Base-by-base conservation (phyloP, 306 rosid species). In the Inga leiocalycina region DNA sequence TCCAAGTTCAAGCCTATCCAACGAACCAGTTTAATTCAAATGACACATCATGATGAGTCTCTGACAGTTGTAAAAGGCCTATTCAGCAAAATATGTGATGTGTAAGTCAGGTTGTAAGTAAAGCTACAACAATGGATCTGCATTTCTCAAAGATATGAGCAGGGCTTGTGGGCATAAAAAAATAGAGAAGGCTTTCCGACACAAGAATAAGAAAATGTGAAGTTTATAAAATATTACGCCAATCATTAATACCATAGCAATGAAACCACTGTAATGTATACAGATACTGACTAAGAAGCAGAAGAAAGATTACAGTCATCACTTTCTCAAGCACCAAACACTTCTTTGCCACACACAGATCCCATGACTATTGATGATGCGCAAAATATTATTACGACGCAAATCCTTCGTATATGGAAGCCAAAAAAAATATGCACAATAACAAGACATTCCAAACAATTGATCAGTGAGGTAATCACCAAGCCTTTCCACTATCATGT, bases 51-150 rank as follows among this genome's bases (percentile, higher is more conserved):
- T 96, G 94, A 43, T 35, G 99, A 96, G 85, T 96, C 99, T 86
- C 99, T 86, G 41, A 96, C 98, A 0, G 92, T 91, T 49, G 97
- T 96, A 86, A 96, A 96, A 86, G 94, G 98, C 97, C 98, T 96
- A 92, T 69, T 70, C 74, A 85, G 76, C 81, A 69, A 79, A 79
- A 87, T 76, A 81, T 37, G 70, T 57, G 27, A 24, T 24, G 27
- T 24, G 27, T 24, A 74, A 74, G 52, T 62, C 80, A 83, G 78
- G 75, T 67, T 65, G 35, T 24, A 78, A 79, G 70, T 41, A 46
- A 69, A 80, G 85, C 71, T 77, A 82, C 51, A 78, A 45, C 15
- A 11, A 62, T 27, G 37, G 16, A 62, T 62, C 12, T 62, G 37
- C 68, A 62, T 24, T 62, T 62, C 37, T 24, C 69, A 62, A 62